A percentile compares a stretch with the other conserved stretches of the same genome.
phyloP scores from a whole-genome alignment of 1,139 yeast species.

The Casaregolazyma lundiana region DNA sequence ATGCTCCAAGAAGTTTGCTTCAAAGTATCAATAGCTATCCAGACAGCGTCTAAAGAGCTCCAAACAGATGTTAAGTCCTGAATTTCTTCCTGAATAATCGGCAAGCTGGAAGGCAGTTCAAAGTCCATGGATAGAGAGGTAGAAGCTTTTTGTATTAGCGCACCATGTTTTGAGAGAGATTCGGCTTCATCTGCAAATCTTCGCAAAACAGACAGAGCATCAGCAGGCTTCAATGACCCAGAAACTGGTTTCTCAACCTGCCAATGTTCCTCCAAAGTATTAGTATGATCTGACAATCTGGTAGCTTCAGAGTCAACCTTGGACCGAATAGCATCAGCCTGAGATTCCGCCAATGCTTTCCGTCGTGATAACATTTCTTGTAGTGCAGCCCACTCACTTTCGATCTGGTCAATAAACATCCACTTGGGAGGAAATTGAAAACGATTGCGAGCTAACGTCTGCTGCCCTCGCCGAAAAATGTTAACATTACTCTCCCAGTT shows the following conservation, averaged over 20 bases:
- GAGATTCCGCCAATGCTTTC: conserved; percentile 39
- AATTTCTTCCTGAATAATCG: conserved; percentile 46
- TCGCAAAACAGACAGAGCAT: conserved; percentile 47
- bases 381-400: conserved; percentile 46
- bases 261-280: conserved; percentile 44
- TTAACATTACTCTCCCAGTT: conserved; percentile 33
- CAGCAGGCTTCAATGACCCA: conserved; percentile 42
- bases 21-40: conserved; percentile 48
- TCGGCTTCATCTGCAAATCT: conserved; percentile 39
- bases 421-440: conserved; percentile 51
- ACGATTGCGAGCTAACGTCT: conserved; percentile 42
- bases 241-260: conserved; percentile 45
- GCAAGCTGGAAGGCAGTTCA: conserved; percentile 31
- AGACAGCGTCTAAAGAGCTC: conserved; percentile 55
- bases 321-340: conserved; percentile 41
- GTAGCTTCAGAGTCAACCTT: conserved; percentile 42
- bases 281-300: conserved; percentile 38
- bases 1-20: conserved; percentile 48
- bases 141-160: conserved; percentile 41
- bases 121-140: conserved; percentile 40
- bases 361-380: conserved; percentile 41
- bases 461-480: conserved; percentile 42
- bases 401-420: conserved; percentile 62
- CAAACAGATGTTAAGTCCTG: conserved; percentile 59
- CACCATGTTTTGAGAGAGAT: conserved; percentile 26